Evolutionary conservation across 2,329 filamentous ascomycete genomes (phyloP), one percentile per base, ranked within the genome.

Genomic region (Verticillium albo-atrum): DNA sequence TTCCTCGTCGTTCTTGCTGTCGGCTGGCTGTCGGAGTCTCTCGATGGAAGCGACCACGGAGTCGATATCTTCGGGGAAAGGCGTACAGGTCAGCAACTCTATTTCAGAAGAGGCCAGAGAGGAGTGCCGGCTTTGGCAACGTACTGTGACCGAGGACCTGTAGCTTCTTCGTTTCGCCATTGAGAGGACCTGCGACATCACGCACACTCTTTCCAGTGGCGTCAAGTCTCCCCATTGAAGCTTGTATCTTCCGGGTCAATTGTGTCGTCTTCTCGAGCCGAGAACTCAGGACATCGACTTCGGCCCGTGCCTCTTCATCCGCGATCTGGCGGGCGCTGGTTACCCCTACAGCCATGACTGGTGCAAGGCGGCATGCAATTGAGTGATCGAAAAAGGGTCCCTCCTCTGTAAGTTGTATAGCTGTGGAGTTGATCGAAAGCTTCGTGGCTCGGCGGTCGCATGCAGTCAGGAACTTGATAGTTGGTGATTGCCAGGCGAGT

Each of bases 221-320:
- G 68, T 98, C 92, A 34, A 99, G 81, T 59, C 93, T 85, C 37
- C 87, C 85, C 66, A 97, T 82, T 56, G 91, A 96, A 28, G 90
- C 89, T 74, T 96, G 90, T 59, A 99, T 97, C 80, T 96, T 97
- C 79, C 95, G 97, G 32, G 92, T 97, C 72, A 98, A 83, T 70
- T 92, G 87, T 61, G 92, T 89, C 67, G 96, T 96, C 82, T 97
- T 98, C 68, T 96, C 92, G 63, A 98, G 86, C 42, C 87, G 81
- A 58, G 86, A 89, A 67, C 88, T 89, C 54, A 90, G 78, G 30
- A 89, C 87, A 65, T 90, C 87, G 58, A 90, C 87, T 72, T 89
- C 87, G 53, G 87, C 87, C 60, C 85, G 80, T 52, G 86, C 85
- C 74, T 89, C 86, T 70, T 89, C 87, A 68, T 89, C 87, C 56